These are phyloP conservation scores for Takashimella tepidaria DNA, from an alignment of 1,284 basidiomycete genomes.

Conservation along the genomic window DNA sequence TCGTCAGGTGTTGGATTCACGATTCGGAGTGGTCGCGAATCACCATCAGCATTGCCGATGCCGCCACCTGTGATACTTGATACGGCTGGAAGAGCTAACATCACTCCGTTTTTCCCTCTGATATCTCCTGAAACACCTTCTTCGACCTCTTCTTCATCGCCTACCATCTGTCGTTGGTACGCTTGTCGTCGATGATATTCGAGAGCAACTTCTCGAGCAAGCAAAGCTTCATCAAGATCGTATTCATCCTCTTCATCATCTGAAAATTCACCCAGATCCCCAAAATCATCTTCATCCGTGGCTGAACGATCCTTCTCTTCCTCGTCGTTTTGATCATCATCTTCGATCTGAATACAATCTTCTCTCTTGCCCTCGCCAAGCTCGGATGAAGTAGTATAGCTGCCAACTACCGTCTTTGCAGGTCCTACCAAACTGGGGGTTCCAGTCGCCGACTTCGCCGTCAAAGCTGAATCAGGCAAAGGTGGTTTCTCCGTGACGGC, in stretches of 20 bases:
- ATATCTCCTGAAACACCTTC: background rate
- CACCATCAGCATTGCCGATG: no score
- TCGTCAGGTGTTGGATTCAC: slow-evolving; percentile 42
- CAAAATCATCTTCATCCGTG: slow-evolving; percentile 25
- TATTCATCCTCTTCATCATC: slow-evolving; percentile 43
- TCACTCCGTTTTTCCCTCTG: slow-evolving; percentile 18
- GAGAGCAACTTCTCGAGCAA: slow-evolving; percentile 40
- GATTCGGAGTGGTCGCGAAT: slow-evolving; percentile 24
- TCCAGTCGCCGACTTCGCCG: background rate
- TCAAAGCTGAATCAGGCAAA: background rate
- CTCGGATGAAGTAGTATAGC: no score
- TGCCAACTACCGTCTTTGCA: no score
- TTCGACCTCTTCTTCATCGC: slow-evolving; percentile 19
- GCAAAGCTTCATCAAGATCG: slow-evolving; percentile 40
- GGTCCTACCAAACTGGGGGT: background rate
- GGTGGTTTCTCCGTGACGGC: slow-evolving; percentile 26
- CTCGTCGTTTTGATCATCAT: slow-evolving; percentile 6
- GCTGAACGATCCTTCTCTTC: slow-evolving; percentile 9
- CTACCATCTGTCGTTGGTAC: slow-evolving; percentile 17
- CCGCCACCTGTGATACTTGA: slow-evolving; percentile 16
- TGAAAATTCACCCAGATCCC: slow-evolving; percentile 30
- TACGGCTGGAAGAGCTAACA: slow-evolving; percentile 35
- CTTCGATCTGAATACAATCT: background rate
- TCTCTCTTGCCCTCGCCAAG: background rate
- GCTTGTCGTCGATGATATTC: slow-evolving; percentile 36